phyloP scores from a whole-genome alignment of 2,329 filamentous ascomycete species.

The Mollisia scopiformis region DNA sequence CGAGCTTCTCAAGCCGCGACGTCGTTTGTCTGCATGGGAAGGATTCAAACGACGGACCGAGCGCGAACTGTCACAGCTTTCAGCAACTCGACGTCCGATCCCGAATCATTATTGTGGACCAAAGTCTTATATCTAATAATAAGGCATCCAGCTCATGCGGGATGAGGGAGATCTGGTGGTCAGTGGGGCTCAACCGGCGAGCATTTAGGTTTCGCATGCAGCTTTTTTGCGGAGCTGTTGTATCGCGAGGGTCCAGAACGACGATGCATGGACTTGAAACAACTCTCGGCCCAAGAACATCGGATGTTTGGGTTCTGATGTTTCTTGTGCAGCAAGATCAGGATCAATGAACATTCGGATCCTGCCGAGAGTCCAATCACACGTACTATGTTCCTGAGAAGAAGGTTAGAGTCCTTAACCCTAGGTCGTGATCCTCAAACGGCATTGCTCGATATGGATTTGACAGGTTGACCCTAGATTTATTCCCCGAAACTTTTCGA shows the following conservation, averaged over 20 bases:
- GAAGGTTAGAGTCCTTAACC: neutral
- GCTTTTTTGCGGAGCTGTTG: neutral
- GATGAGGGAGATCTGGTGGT: slow-evolving; percentile 1
- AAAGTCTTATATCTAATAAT: slow-evolving; percentile 31
- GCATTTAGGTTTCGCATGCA: neutral
- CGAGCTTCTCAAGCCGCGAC: slow-evolving; percentile 13
- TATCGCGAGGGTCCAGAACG: slow-evolving; percentile 3
- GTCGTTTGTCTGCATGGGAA: slow-evolving; percentile 10
- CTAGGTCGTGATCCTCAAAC: neutral
- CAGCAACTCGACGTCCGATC: slow-evolving; percentile 7
- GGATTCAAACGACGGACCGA: slow-evolving; percentile 8
- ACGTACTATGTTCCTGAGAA: neutral
- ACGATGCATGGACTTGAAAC: neutral
- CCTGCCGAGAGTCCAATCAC: slow-evolving; percentile 2
- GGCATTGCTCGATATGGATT: neutral
- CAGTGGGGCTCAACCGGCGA: neutral
- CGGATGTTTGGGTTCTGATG: slow-evolving; percentile 3
- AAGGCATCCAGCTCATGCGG: neutral
- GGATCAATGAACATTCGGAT: neutral
- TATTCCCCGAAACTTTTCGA: neutral
- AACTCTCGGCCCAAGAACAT: slow-evolving; percentile 2
- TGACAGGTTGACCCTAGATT: neutral
- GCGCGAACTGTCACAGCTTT: slow-evolving; percentile 18
- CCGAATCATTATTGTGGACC: slow-evolving; percentile 15
- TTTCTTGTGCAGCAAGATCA: neutral